Evolutionary conservation across 2,329 filamentous ascomycete species (phyloP), one percentile per base, ranked within the genome.

Genomic region (Trichoderma sp.): DNA sequence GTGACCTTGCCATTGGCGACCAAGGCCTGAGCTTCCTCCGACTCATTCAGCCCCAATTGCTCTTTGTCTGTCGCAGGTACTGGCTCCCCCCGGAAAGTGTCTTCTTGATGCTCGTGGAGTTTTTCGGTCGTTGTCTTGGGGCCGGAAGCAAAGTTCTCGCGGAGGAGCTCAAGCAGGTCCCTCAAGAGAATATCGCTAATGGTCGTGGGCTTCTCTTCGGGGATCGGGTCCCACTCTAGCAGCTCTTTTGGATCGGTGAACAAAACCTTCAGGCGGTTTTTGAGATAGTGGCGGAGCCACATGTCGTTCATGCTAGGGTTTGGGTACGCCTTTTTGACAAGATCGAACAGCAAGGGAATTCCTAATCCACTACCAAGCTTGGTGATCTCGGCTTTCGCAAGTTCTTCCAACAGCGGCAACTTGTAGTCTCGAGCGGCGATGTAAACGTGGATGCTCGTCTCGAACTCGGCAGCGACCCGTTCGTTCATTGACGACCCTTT

Each of bases 261-360:
- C 24, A 67, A n/a, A 15, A 21, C 6, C 2, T 17, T 57, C 41
- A 67, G 9, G 3, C 43, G 44, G 17, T 39, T 34, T 26, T 55
- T 64, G 3, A 67, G 61, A 24, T 64, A 67, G 17, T 45, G 39
- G 17, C 28, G 26, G 50, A 67, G 21, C 65, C 65, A 67, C 15
- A n/a, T 47, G 43, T 67, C 65, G 14, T 67, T 55, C 14, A 50
- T 7, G 7, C 21, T 55, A 7, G 55, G 60, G 4, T 21, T 43
- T 10, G 61, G 61, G 43, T 61, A 64, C 12, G 55, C 61, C 6
- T 50, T 43, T 21, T 45, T 26, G 7, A 58, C 43, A 17, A 64
- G 26, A 28, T 67, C 55, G 44, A 67, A 58, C 19, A 67, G 50
- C 12, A 55, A 43, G 5, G 55, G 43, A 24, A 43, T 44, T 21